Percentiles rank a stretch among this genome's conserved stretches.
Evolutionary conservation across 202 grass and related monocot species (phyloP).

Genomic region (Zoysia matrella): DNA sequence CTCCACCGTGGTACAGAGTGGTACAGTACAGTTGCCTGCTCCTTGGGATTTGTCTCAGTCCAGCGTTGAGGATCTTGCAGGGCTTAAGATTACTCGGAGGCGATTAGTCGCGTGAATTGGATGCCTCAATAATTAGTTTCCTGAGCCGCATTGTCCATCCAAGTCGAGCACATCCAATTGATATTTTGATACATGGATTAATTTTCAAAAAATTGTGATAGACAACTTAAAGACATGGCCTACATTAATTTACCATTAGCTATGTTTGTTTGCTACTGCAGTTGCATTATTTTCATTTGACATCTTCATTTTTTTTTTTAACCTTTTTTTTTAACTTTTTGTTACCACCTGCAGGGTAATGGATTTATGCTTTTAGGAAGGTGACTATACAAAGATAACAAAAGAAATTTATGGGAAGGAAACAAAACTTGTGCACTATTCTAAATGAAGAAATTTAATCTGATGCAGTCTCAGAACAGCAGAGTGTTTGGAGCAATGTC

Average conservation of each 20-base stretch:
- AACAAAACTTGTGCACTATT: slow-evolving; percentile 40
- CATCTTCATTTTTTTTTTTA: slow-evolving; percentile 17
- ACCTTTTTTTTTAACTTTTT: slow-evolving; percentile 16
- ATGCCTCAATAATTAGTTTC: no score
- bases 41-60: slow-evolving; percentile 21
- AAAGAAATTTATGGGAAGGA: slow-evolving; percentile 52
- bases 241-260: slow-evolving; percentile 6
- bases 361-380: slow-evolving; percentile 32
- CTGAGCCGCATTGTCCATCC: neutral
- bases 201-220: no score
- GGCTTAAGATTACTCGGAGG: neutral
- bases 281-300: slow-evolving; percentile 27
- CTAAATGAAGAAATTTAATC: slow-evolving; percentile 51
- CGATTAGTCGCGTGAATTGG: slow-evolving; percentile 6
- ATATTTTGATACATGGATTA: slow-evolving; percentile 11
- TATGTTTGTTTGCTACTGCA: slow-evolving; percentile 23
- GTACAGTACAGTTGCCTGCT: slow-evolving; percentile 8
- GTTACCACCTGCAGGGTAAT: slow-evolving; percentile 40
- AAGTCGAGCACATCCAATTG: neutral
- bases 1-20: neutral
- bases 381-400: slow-evolving; percentile 1
- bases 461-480: slow-evolving; percentile 48
- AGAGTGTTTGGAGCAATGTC: slow-evolving; percentile 62
- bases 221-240: no score
- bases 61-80: slow-evolving; percentile 11